Base-by-base conservation (phyloP, 257 asterid genomes). In the Jacaranda mimosifolia region DNA sequence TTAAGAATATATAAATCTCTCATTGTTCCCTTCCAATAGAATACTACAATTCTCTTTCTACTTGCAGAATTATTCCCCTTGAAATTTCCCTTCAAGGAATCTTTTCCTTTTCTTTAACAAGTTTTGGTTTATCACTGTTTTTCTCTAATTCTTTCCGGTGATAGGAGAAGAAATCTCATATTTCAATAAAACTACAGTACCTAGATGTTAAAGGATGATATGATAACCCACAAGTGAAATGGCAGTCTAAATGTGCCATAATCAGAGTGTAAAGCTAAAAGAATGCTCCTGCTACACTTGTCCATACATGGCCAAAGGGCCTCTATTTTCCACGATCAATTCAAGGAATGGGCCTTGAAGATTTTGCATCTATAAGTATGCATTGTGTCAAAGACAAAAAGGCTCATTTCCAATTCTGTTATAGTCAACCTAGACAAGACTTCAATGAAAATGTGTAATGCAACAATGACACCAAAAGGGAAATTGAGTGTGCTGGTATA, bases 11-110 rank as follows among this genome's bases (percentile, higher is more conserved):
- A 58, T 17, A 60, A 60, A n/a, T 45, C 15, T 74, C 63, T 35
- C 40, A 42, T 62, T n/a, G 26, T 48, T 56, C 38, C 40, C 40
- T 48, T 63, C 58, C 63, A 15, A n/a, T 12, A 73, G 53, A 74
- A 17, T 62, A 17, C 52, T 72, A 46, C 63, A 48, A 46, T 46
- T 17, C 9, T 52, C 39, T 46, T 45, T 67, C 57, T 72, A 21
- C 77, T 72, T 73, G 43, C 39, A 32, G 13, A 7, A 60, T 36
- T 19, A 32, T 35, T 18, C 57, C 53, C 63, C 52, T 39, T 6
- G 63, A 74, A 38, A 59, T 13, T 74, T 63, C 70, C 39, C 32
- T 64, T 45, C 39, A 60, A 14, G n/a, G 6, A 60, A 73, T 26
- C 32, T 26, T 60, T 56, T 40, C 63, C 40, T 12, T 40, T 56